Percentiles rank a stretch among this genome's conserved stretches.
phyloP scores from a whole-genome alignment of 2,329 filamentous ascomycete genomes.

The Neophaeococcomyces aloes region DNA sequence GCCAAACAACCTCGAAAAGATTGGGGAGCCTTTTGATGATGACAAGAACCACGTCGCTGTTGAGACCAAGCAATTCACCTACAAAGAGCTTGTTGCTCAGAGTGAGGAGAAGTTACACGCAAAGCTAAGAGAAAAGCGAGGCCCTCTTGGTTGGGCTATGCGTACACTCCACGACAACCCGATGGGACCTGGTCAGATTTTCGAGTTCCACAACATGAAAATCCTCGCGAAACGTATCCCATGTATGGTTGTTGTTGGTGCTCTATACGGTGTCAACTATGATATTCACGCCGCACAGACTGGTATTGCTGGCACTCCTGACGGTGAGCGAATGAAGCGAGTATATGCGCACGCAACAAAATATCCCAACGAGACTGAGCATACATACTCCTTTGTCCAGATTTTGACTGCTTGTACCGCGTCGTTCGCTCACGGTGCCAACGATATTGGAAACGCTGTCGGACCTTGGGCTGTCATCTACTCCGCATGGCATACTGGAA shows the following conservation, averaged over 20 bases:
- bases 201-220: conserved; percentile 62
- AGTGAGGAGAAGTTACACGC: conserved; percentile 51
- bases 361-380: conserved; percentile 60
- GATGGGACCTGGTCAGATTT: conserved; percentile 60
- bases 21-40: conserved; percentile 14
- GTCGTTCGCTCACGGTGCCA: conserved; percentile 56
- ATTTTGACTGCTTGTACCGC: conserved; percentile 43
- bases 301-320: conserved; percentile 60
- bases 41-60: conserved; percentile 26
- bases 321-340: conserved; percentile 59
- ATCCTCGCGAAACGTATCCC: conserved; percentile 56
- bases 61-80: conserved; percentile 36
- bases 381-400: conserved; percentile 46
- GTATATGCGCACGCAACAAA: conserved; percentile 56
- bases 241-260: conserved; percentile 51
- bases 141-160: conserved; percentile 76
- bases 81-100: conserved; percentile 52
- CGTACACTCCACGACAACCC: conserved; percentile 64
- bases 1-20: conserved; percentile 21
- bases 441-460: conserved; percentile 63
- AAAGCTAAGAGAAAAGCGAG: conserved; percentile 50
- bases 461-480: conserved; percentile 63
- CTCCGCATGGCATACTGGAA: conserved; percentile 54
- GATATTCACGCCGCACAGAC: conserved; percentile 69
- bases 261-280: conserved; percentile 67